Evolutionary conservation across 257 asterid genomes (phyloP).

Genomic region (Jaltomata sinuosa): DNA sequence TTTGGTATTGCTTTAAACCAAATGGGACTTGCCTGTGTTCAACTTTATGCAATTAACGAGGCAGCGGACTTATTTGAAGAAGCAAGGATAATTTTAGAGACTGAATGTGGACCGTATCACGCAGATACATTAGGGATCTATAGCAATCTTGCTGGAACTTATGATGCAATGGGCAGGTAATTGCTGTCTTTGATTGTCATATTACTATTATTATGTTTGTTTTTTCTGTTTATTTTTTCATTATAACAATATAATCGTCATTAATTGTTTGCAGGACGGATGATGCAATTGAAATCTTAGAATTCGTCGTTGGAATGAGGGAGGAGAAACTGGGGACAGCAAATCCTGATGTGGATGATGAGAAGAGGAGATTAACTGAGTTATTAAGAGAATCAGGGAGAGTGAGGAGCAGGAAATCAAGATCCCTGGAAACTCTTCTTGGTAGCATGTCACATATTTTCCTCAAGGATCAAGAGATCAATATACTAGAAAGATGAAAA

Average conservation of each 20-base stretch:
- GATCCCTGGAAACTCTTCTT: constrained; percentile 59
- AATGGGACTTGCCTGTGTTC: constrained; percentile 37
- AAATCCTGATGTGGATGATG: constrained; percentile 78
- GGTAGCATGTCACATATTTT: constrained; percentile 27
- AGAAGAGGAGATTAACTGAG: constrained; percentile 53
- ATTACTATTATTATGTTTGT: neutral
- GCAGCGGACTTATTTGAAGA: constrained; percentile 42
- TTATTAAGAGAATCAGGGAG: constrained; percentile 64
- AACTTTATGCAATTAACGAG: constrained; percentile 31
- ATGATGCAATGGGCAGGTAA: constrained; percentile 86
- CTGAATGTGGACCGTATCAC: constrained; percentile 31
- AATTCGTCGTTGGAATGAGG: constrained; percentile 68
- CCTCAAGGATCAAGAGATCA: constrained; percentile 22
- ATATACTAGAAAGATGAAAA: constrained; percentile 20
- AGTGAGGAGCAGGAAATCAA: constrained; percentile 52
- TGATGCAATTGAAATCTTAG: constrained; percentile 84
- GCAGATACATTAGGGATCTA: constrained; percentile 37
- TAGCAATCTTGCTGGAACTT: constrained; percentile 39
- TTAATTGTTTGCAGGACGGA: constrained; percentile 30
- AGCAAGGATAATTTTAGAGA: constrained; percentile 32
- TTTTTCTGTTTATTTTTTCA: neutral
- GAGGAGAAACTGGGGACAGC: constrained; percentile 93
- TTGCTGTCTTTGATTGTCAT: neutral
- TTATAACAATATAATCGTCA: neutral
- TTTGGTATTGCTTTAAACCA: constrained; percentile 35